These are phyloP conservation scores for Sporothrix curviconia DNA, from an alignment of 2,329 filamentous ascomycete species.

Conservation along the genomic window DNA sequence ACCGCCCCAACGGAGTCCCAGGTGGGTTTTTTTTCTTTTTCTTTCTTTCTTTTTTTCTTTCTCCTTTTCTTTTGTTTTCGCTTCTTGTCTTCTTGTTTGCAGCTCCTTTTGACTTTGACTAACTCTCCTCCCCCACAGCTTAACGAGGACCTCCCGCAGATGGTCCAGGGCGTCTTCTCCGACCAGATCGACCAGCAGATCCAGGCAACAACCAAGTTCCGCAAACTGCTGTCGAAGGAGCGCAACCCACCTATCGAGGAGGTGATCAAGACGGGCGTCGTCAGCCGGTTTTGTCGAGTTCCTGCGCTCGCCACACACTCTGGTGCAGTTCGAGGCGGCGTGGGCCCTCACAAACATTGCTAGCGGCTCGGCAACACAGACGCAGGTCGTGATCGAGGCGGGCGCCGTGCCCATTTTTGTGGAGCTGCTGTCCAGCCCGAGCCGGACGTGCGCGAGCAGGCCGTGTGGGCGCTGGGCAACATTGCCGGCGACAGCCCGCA, in stretches of 20 bases:
- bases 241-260: slow-evolving; percentile 98
- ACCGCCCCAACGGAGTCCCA: slow-evolving; percentile 90
- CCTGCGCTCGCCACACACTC: slow-evolving; percentile 90
- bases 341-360: slow-evolving; percentile 99
- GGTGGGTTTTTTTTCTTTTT: slow-evolving; percentile 48
- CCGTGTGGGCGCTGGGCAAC: slow-evolving; percentile 96
- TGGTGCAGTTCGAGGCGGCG: slow-evolving; percentile 97
- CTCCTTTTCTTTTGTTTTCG: background rate
- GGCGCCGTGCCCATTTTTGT: slow-evolving; percentile 98
- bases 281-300: slow-evolving; percentile 97
- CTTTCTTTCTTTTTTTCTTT: background rate
- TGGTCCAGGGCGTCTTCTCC: slow-evolving; percentile 97
- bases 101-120: slow-evolving; percentile 9
- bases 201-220: slow-evolving; percentile 94
- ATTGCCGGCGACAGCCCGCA: slow-evolving; percentile 97
- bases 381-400: slow-evolving; percentile 96
- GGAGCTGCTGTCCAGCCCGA: slow-evolving; percentile 93
- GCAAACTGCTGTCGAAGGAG: slow-evolving; percentile 96
- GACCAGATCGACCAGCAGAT: slow-evolving; percentile 98
- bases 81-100: slow-evolving; percentile 19
- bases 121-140: slow-evolving; percentile 49
- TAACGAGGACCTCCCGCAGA: slow-evolving; percentile 95
- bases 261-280: slow-evolving; percentile 98
- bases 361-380: slow-evolving; percentile 92
- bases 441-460: slow-evolving; percentile 95